These are phyloP conservation scores for Baeospora myosura DNA, from an alignment of 1,284 basidiomycete genomes.

Conservation along the genomic window DNA sequence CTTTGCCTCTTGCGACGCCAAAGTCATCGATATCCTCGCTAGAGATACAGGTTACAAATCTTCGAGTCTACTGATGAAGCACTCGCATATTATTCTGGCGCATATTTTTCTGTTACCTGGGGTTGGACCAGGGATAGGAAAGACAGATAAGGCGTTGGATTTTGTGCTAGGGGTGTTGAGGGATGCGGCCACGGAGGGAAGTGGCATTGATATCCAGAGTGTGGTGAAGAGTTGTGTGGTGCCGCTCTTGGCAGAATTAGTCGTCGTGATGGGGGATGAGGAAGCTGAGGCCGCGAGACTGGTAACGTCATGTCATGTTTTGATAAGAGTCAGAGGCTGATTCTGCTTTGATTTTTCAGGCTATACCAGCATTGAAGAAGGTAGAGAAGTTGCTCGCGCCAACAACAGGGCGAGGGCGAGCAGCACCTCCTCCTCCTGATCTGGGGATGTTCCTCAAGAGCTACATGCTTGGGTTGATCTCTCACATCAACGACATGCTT, in stretches of 20 bases:
- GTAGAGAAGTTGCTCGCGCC: constrained; percentile 37
- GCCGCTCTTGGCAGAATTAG: constrained; percentile 66
- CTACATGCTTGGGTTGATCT: constrained; percentile 78
- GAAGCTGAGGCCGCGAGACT: constrained; percentile 29
- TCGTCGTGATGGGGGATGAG: constrained; percentile 69
- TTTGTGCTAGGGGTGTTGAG: constrained; percentile 56
- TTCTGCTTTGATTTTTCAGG: constrained; percentile 43
- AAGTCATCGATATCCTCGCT: constrained; percentile 36
- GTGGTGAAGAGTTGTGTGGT: constrained; percentile 62
- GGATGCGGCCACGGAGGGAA: constrained; percentile 26
- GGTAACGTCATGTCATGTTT: background rate
- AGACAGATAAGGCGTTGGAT: constrained; percentile 49
- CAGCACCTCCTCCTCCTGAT: constrained; percentile 25
- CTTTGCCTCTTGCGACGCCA: constrained; percentile 56
- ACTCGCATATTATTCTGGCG: constrained; percentile 63
- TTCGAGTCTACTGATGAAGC: constrained; percentile 54
- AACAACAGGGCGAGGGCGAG: no score
- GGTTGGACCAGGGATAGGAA: constrained; percentile 29
- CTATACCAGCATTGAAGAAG: constrained; percentile 54
- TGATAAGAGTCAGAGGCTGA: constrained; percentile 13
- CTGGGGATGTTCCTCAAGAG: constrained; percentile 59
- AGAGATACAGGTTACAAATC: constrained; percentile 37
- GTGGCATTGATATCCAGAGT: constrained; percentile 38
- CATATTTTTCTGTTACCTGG: constrained; percentile 57
- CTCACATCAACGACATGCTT: constrained; percentile 74